phyloP scores from a whole-genome alignment of 805 yeast genomes.

The Sugiyamaella mastotermitis region DNA sequence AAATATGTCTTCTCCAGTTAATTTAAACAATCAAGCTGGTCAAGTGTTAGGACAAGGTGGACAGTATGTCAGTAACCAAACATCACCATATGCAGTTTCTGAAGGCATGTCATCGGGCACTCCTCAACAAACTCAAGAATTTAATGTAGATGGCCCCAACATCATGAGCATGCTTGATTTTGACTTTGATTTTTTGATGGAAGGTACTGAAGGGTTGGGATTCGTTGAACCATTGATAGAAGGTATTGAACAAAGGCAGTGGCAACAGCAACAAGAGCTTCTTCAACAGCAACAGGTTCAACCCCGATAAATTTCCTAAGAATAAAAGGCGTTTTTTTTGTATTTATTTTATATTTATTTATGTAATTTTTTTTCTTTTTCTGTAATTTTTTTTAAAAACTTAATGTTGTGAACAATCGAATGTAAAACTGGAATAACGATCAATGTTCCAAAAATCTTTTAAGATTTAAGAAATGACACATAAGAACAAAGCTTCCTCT shows the following conservation, averaged over 20 bases:
- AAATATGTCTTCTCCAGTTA: neutral
- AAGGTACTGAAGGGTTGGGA: slow-evolving; percentile 26
- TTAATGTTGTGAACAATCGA: too few relatives aligned
- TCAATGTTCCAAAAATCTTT: too few relatives aligned
- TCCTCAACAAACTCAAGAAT: neutral
- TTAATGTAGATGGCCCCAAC: slow-evolving; percentile 3
- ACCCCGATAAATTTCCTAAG: too few relatives aligned
- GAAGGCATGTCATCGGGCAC: neutral
- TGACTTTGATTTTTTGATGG: slow-evolving; percentile 26
- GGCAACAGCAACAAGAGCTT: slow-evolving; percentile 11
- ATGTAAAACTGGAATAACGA: too few relatives aligned
- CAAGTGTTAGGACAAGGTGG: slow-evolving; percentile 3
- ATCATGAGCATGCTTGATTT: slow-evolving; percentile 19
- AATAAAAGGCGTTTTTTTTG: too few relatives aligned
- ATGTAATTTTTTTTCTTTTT: too few relatives aligned
- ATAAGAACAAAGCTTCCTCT: too few relatives aligned
- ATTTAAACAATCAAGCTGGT: neutral
- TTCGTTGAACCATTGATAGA: slow-evolving; percentile 27
- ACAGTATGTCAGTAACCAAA: neutral
- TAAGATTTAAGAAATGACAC: too few relatives aligned
- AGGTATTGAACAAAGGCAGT: slow-evolving; percentile 24
- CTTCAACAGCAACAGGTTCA: slow-evolving; percentile 2
- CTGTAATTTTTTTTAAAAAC: too few relatives aligned
- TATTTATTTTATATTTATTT: too few relatives aligned
- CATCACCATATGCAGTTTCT: neutral